phyloP scores from a whole-genome alignment of 2,329 filamentous ascomycete genomes.

The Cryphonectria japonica region DNA sequence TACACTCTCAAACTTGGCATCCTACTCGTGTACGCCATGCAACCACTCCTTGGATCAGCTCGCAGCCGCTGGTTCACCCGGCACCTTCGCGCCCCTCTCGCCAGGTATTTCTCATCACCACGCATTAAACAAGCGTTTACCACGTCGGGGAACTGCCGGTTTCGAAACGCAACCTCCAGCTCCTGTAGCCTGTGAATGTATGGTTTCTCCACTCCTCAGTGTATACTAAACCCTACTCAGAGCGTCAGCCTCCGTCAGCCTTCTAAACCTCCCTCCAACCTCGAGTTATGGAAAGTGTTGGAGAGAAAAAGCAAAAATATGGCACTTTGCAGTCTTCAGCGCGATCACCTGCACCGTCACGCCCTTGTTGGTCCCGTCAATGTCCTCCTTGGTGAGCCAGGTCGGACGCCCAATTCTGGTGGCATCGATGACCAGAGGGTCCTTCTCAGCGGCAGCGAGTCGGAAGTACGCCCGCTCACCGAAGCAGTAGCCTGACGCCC shows the following conservation, averaged over 20 bases:
- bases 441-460: too few relatives aligned
- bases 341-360: conserved; percentile 58
- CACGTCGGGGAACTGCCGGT: conserved; percentile 49
- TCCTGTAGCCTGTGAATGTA: conserved; percentile 41
- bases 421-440: conserved; percentile 45
- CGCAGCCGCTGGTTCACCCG: conserved; percentile 48
- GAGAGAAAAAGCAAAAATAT: background rate
- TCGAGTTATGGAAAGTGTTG: background rate
- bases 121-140: conserved; percentile 47
- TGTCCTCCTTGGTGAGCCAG: conserved; percentile 47
- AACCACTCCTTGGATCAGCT: conserved; percentile 41
- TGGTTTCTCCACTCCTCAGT: conserved; percentile 48
- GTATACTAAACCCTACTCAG: conserved; percentile 43
- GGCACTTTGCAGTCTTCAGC: conserved; percentile 42
- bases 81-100: conserved; percentile 46
- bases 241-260: background rate
- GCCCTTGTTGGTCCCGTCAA: conserved; percentile 42
- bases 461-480: conserved; percentile 56
- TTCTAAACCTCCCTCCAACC: background rate
- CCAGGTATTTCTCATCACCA: conserved; percentile 42
- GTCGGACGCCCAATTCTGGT: conserved; percentile 48
- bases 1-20: background rate
- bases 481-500: conserved; percentile 54
- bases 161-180: conserved; percentile 46
- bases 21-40: background rate